These are phyloP conservation scores for Botrytis tulipae DNA, from an alignment of 2,329 filamentous ascomycete species.

Conservation along the genomic window DNA sequence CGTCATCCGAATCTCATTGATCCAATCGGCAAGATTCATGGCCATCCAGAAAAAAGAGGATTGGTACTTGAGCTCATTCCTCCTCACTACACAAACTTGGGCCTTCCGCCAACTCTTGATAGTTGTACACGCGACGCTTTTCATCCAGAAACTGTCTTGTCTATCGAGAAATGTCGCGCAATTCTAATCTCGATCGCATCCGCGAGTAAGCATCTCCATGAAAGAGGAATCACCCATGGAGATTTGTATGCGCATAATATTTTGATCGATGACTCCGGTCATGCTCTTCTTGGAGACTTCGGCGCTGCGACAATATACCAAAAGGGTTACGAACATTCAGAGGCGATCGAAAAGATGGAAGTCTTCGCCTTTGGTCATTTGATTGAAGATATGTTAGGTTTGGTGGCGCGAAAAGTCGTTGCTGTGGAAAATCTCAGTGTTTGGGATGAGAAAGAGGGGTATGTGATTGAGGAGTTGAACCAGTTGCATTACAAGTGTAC, in stretches of 20 bases:
- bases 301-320: conserved; percentile 49
- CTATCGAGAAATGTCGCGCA: conserved; percentile 36
- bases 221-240: conserved; percentile 46
- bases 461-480: conserved; percentile 33
- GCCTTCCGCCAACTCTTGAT: conserved; percentile 45
- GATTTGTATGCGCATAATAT: conserved; percentile 51
- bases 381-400: conserved; percentile 45
- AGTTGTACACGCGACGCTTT: conserved; percentile 49
- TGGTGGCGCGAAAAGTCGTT: conserved; percentile 35
- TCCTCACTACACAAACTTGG: conserved; percentile 44
- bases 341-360: conserved; percentile 45
- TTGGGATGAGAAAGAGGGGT: conserved; percentile 34
- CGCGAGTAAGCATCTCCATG: conserved; percentile 46
- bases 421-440: conserved; percentile 24
- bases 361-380: conserved; percentile 49
- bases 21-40: conserved; percentile 45
- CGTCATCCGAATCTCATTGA: conserved; percentile 48
- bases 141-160: conserved; percentile 36
- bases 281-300: conserved; percentile 49
- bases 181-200: conserved; percentile 45
- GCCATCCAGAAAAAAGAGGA: conserved; percentile 44
- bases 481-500: conserved; percentile 36
- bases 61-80: conserved; percentile 50
- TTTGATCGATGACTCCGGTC: conserved; percentile 42
- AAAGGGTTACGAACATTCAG: conserved; percentile 27